These are phyloP conservation scores for Aspergillus persii DNA, from an alignment of 2,329 filamentous ascomycete species.

Conservation along the genomic window DNA sequence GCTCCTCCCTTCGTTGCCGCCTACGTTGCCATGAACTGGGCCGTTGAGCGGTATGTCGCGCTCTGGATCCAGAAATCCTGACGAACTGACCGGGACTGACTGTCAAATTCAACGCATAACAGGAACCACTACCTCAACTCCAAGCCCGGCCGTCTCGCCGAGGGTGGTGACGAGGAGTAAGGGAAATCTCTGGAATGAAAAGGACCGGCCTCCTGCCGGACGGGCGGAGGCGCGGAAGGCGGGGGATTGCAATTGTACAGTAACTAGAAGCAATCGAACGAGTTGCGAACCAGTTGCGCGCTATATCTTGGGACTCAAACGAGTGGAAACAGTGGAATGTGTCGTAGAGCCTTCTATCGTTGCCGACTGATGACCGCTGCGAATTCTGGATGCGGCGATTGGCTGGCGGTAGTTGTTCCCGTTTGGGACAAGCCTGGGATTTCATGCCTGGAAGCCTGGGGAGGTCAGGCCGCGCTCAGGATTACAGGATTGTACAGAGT, in stretches of 20 bases:
- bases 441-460: too few relatives aligned
- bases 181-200: conserved; percentile 15
- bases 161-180: conserved; percentile 36
- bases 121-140: conserved; percentile 54
- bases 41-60: conserved; percentile 72
- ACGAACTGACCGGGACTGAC: background rate
- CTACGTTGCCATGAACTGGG: conserved; percentile 88
- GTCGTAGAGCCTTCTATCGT: background rate
- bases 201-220: background rate
- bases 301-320: too few relatives aligned
- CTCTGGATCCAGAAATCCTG: background rate
- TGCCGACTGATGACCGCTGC: too few relatives aligned
- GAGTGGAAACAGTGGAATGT: background rate
- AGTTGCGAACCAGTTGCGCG: conserved; percentile 8
- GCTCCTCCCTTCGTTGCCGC: conserved; percentile 72
- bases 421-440: conserved; percentile 4
- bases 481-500: too few relatives aligned
- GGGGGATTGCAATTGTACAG: conserved; percentile 39
- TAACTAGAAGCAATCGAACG: conserved; percentile 39
- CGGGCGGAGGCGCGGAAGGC: conserved; percentile 5
- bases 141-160: conserved; percentile 44
- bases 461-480: too few relatives aligned
- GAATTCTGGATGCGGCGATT: background rate
- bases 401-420: conserved; percentile 12
- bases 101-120: conserved; percentile 3